phyloP scores from a whole-genome alignment of 257 asterid species.

The Gynochthodes officinalis region DNA sequence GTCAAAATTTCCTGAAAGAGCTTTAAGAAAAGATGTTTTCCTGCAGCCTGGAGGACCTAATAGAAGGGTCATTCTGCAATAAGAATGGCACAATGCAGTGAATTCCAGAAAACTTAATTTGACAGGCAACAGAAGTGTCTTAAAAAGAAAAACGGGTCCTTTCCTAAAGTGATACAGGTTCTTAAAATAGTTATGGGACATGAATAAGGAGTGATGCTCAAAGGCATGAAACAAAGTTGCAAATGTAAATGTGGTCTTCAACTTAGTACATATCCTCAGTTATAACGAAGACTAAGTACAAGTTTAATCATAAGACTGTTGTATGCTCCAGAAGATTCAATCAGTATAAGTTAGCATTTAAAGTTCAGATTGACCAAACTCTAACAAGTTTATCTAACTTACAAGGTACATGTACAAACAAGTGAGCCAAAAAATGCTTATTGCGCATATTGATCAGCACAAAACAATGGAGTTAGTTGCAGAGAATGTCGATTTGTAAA shows the following conservation, averaged over 20 bases:
- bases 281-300: background rate
- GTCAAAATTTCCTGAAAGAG: constrained; percentile 54
- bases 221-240: background rate
- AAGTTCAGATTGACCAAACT: background rate
- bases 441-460: too few relatives aligned
- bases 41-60: constrained; percentile 71
- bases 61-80: constrained; percentile 49
- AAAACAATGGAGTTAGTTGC: too few relatives aligned
- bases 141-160: background rate
- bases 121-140: too few relatives aligned
- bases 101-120: too few relatives aligned
- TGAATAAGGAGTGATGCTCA: background rate
- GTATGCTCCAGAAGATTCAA: background rate
- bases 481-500: too few relatives aligned
- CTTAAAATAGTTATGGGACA: background rate
- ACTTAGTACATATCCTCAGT: background rate
- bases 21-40: constrained; percentile 56
- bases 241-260: background rate
- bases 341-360: background rate
- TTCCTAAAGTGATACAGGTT: background rate
- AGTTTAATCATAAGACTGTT: background rate
- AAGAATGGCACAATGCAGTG: background rate
- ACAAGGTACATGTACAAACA: too few relatives aligned
- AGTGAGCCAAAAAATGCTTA: too few relatives aligned
- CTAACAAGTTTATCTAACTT: too few relatives aligned